Evolutionary conservation across 1,139 yeast genomes (phyloP), one percentile per base, ranked within the genome.

Genomic region (Suhomyces atakaporum): DNA sequence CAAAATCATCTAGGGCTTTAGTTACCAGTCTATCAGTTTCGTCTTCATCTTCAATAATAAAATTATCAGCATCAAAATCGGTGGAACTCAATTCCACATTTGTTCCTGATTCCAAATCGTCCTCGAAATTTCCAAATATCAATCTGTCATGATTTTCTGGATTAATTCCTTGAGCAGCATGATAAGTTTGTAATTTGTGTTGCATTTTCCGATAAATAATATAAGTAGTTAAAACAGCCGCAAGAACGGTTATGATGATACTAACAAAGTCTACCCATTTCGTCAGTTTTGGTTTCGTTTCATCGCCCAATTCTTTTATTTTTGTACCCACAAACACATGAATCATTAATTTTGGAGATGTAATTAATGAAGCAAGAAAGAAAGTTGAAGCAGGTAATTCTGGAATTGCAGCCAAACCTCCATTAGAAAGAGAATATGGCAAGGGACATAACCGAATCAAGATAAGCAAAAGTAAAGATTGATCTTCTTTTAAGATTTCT

Each of bases 341-440:
- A 39, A 88, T 69, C 24, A 87, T 57, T 43, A 86, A 65, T 56
- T 92, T 90, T 3, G 97, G 97, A 0, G 95, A 77, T 1, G 95
- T 81, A 18, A 86, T 54, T 0, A 79, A 50, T 11, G 92, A 83
- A 1, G 97, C 96, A 27, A 81, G 56, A 6, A 81, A 67, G 57
- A 84, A 92, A 19, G 81, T 78, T 31, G 60, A 42, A 1, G 80
- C 65, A 0, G 82, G 69, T 12, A 89, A 71, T 20, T 86, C 84
- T 0, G 95, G 96, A 15, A 90, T 76, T 3, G 92, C 84, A 5
- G 95, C 92, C 47, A 92, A 70, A 0, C 95, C 97, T 4, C 97
- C 97, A 54, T 92, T 92, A 0, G 95, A 84, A 28, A 90, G 66
- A 3, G 96, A 87, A 56, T 90, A 92, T 0, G 98, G 97, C 50